Conservation (phyloP, 192 early-diverging fungal species). For the Coemansia sp. region DNA sequence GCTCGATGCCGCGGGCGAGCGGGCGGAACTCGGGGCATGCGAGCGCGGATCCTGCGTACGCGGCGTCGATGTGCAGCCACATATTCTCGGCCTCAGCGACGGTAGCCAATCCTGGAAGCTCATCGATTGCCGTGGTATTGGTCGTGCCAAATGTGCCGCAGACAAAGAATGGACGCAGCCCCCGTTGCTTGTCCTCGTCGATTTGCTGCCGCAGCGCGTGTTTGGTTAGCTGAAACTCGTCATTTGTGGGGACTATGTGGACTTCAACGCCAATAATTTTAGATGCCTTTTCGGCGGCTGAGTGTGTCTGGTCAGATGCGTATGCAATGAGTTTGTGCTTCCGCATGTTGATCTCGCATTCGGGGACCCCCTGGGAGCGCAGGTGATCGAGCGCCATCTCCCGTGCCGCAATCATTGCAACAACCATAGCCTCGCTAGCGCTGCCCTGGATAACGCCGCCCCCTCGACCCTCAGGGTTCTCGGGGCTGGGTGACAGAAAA, state of each 20-base stretch:
- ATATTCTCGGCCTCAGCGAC: conserved; percentile 44
- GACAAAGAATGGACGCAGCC: conserved; percentile 65
- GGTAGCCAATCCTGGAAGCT: conserved; percentile 54
- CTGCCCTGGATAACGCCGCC: conserved; percentile 67
- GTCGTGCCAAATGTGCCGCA: conserved; percentile 67
- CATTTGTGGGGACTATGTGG: conserved; percentile 39
- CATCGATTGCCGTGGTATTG: conserved; percentile 56
- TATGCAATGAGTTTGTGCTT: conserved; percentile 56
- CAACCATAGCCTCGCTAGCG: conserved; percentile 58
- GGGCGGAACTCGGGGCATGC: conserved; percentile 59
- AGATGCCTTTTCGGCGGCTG: conserved; percentile 56
- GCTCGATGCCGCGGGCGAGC: conserved; percentile 47
- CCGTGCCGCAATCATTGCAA: conserved; percentile 59
- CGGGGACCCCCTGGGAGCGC: conserved; percentile 15
- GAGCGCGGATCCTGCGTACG: conserved; percentile 60
- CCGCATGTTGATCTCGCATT: conserved; percentile 22
- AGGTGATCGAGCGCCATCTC: conserved; percentile 47
- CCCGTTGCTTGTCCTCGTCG: conserved; percentile 42
- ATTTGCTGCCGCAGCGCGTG: conserved; percentile 47
- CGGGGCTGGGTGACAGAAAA: conserved; percentile 50
- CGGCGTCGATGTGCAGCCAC: conserved; percentile 69
- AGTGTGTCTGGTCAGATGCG: conserved; percentile 63
- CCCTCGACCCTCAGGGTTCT: conserved; percentile 52
- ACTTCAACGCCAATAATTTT: conserved; percentile 38
- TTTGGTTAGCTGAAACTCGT: conserved; percentile 38